A percentile compares a stretch with the other conserved stretches of the same genome.
phyloP scores from a whole-genome alignment of 2,329 filamentous ascomycete genomes.

The Chaetomiaceae sp. region DNA sequence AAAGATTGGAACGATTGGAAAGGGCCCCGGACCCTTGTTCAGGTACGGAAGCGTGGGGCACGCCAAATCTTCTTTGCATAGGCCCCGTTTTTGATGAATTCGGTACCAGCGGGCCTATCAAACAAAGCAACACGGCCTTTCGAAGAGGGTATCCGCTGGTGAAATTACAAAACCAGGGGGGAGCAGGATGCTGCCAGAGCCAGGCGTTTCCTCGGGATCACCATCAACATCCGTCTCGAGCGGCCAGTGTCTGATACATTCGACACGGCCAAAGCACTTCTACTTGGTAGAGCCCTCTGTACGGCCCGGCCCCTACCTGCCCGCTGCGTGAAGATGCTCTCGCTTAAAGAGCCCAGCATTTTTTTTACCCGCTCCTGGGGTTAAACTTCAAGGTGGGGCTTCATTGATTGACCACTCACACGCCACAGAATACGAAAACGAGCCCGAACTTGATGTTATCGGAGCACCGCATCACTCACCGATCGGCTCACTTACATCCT shows the following conservation, averaged over 20 bases:
- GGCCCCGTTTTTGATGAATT: not conserved
- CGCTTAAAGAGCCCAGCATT: too few relatives aligned
- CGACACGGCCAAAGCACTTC: too few relatives aligned
- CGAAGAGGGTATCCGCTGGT: too few relatives aligned
- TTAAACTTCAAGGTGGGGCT: not conserved
- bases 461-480: not conserved
- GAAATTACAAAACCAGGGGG: not conserved
- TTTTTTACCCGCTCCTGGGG: not conserved
- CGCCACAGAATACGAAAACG: conserved; percentile 9
- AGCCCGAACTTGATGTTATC: not conserved
- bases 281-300: too few relatives aligned
- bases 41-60: not conserved
- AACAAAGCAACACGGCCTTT: not conserved
- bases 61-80: conserved; percentile 9
- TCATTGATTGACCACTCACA: conserved; percentile 6
- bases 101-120: not conserved
- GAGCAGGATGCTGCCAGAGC: too few relatives aligned
- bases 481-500: not conserved
- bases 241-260: too few relatives aligned
- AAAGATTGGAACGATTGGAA: conserved; percentile 2
- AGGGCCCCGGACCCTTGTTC: conserved; percentile 10
- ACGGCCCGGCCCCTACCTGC: too few relatives aligned
- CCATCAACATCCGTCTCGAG: too few relatives aligned
- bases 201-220: too few relatives aligned
- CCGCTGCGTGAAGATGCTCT: too few relatives aligned